These are phyloP conservation scores for Atkinsonella texensis DNA, from an alignment of 2,329 filamentous ascomycete genomes.

Conservation along the genomic window DNA sequence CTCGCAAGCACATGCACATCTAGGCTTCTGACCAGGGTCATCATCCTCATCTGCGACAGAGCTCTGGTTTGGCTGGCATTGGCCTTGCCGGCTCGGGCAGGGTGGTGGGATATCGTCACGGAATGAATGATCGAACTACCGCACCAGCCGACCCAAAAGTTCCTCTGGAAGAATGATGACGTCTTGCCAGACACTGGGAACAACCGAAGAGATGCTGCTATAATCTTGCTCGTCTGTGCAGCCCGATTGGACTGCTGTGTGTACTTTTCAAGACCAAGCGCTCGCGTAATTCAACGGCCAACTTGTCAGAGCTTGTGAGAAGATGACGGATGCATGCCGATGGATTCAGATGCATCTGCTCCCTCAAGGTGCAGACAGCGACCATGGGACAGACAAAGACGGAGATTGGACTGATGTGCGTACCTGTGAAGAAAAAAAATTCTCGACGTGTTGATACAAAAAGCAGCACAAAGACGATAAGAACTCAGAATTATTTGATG, in stretches of 20 bases:
- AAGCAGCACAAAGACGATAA: conserved; percentile 5
- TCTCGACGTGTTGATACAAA: background rate
- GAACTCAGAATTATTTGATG: background rate
- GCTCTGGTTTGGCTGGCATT: background rate
- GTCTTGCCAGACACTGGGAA: background rate
- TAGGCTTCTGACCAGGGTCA: background rate
- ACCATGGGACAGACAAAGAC: background rate
- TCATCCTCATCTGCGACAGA: background rate
- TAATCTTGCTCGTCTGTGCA: background rate
- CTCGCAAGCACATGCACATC: background rate
- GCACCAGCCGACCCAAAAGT: background rate
- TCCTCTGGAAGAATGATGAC: background rate
- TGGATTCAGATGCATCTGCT: background rate
- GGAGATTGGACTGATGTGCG: background rate
- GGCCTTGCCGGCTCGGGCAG: background rate
- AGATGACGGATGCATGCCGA: background rate
- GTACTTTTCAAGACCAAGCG: background rate
- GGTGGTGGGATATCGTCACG: background rate
- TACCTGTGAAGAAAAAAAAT: conserved; percentile 2
- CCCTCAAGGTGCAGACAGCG: background rate
- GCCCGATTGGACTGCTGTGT: background rate
- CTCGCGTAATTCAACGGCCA: too few relatives aligned
- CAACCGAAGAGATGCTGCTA: background rate
- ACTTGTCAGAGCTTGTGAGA: background rate
- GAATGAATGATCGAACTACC: background rate